Conservation (phyloP, 192 early-diverging fungal genomes). For the Coemansia javaensis region DNA sequence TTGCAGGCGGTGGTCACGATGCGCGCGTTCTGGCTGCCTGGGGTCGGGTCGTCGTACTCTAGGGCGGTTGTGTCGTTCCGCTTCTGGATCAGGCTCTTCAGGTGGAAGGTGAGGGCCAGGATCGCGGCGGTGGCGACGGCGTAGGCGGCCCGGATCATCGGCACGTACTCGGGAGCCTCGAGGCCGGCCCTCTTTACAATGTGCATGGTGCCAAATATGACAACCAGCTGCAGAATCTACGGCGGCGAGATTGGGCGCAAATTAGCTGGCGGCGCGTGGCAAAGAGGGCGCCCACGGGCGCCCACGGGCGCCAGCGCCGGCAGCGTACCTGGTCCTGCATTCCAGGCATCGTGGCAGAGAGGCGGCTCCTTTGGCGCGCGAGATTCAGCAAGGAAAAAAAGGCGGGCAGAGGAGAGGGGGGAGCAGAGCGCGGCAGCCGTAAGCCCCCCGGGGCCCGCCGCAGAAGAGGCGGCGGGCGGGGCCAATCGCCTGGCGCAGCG, state of each 20-base stretch:
- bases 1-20: conserved; percentile 64
- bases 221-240: conserved; percentile 50
- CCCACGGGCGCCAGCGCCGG: too few species aligned
- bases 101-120: conserved; percentile 34
- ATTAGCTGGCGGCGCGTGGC: too few species aligned
- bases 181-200: conserved; percentile 54
- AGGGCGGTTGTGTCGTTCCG: conserved; percentile 83
- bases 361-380: too few species aligned
- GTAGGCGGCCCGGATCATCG: conserved; percentile 22
- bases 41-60: conserved; percentile 66
- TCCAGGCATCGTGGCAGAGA: conserved; percentile 24
- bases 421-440: too few species aligned
- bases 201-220: conserved; percentile 65
- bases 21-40: conserved; percentile 27
- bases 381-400: conserved; percentile 1
- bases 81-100: conserved; percentile 51
- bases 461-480: too few species aligned
- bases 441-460: too few species aligned
- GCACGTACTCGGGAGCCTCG: conserved; percentile 38
- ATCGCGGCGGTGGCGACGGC: conserved; percentile 17
- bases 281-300: too few species aligned
- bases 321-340: conserved; percentile 44
- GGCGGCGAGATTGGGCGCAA: neutral
- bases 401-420: neutral
- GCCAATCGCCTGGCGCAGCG: too few species aligned